Conservation (phyloP, 345 rosid species). For the Trapa bicornis region DNA sequence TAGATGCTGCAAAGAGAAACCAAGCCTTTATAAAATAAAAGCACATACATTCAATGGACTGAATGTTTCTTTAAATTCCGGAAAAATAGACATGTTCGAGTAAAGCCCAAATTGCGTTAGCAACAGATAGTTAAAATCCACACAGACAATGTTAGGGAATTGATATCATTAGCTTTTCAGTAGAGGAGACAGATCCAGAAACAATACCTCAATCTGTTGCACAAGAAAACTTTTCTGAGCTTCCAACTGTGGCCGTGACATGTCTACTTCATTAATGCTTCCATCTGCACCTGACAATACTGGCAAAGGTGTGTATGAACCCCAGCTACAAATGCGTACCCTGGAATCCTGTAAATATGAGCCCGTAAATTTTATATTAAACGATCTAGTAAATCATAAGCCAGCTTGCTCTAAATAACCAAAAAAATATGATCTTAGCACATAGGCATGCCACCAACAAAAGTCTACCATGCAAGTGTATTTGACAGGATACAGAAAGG, state of each 20-base stretch:
- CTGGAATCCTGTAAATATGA: constrained; percentile 6
- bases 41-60: background rate
- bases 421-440: background rate
- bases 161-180: background rate
- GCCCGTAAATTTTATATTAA: background rate
- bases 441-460: background rate
- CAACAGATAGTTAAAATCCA: background rate
- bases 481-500: constrained; percentile 71
- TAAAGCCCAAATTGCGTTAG: background rate
- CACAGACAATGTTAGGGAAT: background rate
- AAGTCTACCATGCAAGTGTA: constrained; percentile 44
- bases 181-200: background rate
- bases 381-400: background rate
- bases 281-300: constrained; percentile 17
- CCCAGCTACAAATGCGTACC: constrained; percentile 8
- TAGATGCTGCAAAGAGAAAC: constrained; percentile 17
- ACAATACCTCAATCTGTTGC: constrained; percentile 60
- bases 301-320: constrained; percentile 10
- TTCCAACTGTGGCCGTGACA: constrained; percentile 31
- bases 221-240: constrained; percentile 40
- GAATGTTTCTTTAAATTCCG: background rate
- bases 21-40: background rate
- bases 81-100: too few relatives aligned
- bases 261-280: constrained; percentile 5
- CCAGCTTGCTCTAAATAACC: background rate